Evolutionary conservation across 1,139 yeast genomes (phyloP), one percentile per base, ranked within the genome.

Genomic region (Pichia kudriavzevii): DNA sequence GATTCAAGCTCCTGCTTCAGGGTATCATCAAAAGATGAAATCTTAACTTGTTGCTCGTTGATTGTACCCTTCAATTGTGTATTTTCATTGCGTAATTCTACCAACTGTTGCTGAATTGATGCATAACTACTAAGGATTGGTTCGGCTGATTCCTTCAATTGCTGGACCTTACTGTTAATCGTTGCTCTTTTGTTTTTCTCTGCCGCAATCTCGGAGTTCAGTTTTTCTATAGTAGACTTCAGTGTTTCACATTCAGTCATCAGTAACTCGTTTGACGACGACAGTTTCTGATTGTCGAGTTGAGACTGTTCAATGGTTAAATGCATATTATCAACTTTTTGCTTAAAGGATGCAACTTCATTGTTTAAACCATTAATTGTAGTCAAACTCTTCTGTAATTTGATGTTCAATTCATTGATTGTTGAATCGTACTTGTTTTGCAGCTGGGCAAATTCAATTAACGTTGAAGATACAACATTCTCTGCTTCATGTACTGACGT

Each of bases 1-100:
- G 69, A 67, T 41, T 74, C 73, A 22, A 78, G 58, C 43, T 72
- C 66, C 32, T 65, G 60, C 40, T 67, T 73, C 3, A 72, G 60
- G n/a, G 67, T 69, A 30, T 58, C 58, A 30, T 69, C 72, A 22
- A 63, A 46, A 2, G 53, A 55, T 17, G 48, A 50, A n/a, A 63
- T 36, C 29, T 61, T 40, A 5, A 26, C n/a, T 13, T 35, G 36
- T 14, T 37, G 35, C n/a, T 31, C 19, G 7, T 18, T 23, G 7
- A 36, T 23, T 19, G 30, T 23, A 4, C 31, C 28, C 11, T 30
- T 29, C 7, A 34, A 28, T 7, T 26, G 25, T 4, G 23, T 16
- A 19, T 38, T 38, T 13, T 35, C 32, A 4, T 13, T 17, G 8
- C 33, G 32, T n/a, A 34, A 10, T 5, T 24, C 19, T 9, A 20